Percentiles rank a stretch among this genome's conserved stretches.
phyloP scores from a whole-genome alignment of 352 stramenopile genomes.

The Phytophthora brassicae region DNA sequence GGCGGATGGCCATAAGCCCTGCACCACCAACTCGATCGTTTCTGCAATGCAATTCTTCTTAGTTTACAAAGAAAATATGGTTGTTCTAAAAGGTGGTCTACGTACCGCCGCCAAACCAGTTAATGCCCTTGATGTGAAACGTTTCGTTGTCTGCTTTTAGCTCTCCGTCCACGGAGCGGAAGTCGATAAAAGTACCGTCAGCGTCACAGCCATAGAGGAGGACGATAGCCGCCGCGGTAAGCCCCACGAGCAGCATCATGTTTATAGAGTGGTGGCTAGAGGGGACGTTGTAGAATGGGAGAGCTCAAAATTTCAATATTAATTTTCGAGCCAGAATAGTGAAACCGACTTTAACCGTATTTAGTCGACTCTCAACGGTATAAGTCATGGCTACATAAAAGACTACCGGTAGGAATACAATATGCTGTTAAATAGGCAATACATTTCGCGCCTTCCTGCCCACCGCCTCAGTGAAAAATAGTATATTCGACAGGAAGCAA shows the following conservation, averaged over 20 bases:
- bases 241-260: background rate
- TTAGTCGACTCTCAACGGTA: too few species aligned
- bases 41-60: conserved; percentile 27
- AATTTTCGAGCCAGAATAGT: background rate
- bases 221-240: background rate
- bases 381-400: too few species aligned
- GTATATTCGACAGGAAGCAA: background rate
- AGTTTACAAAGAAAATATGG: too few species aligned
- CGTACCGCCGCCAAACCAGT: conserved; percentile 70
- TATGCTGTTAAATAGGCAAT: too few species aligned
- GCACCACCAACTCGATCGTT: conserved; percentile 56
- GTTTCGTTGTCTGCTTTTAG: conserved; percentile 54
- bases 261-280: too few species aligned
- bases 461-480: conserved; percentile 2
- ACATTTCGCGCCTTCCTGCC: background rate
- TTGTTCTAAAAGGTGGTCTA: background rate
- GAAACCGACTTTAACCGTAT: too few species aligned
- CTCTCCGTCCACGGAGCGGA: conserved; percentile 58
- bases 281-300: background rate
- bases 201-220: conserved; percentile 7
- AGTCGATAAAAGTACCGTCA: conserved; percentile 55
- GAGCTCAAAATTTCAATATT: too few species aligned
- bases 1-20: conserved; percentile 67
- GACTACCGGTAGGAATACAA: too few species aligned
- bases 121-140: conserved; percentile 72